Percentiles rank a stretch among this genome's conserved stretches.
Evolutionary conservation across 805 yeast genomes (phyloP).

Genomic region (Ogataea pini): DNA sequence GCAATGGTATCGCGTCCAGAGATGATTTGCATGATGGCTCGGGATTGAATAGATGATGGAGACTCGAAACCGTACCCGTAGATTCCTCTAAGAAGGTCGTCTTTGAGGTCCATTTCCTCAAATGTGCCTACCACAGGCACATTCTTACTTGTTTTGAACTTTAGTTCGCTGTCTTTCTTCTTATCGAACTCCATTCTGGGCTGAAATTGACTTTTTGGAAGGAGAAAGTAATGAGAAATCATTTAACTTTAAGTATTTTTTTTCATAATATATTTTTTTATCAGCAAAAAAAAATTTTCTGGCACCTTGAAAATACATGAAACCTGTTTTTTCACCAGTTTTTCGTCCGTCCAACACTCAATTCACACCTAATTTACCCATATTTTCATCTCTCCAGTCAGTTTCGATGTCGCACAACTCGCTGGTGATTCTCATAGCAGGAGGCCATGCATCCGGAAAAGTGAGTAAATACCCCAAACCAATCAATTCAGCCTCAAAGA

Average conservation of each 20-base stretch:
- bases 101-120: constrained; percentile 75
- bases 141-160: constrained; percentile 63
- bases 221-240: constrained; percentile 11
- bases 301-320: neutral
- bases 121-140: constrained; percentile 54
- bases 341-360: neutral
- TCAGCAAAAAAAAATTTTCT: neutral
- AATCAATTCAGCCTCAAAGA: neutral
- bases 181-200: constrained; percentile 58
- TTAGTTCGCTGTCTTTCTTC: constrained; percentile 57
- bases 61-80: constrained; percentile 80
- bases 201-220: constrained; percentile 8
- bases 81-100: constrained; percentile 59
- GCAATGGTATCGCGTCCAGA: constrained; percentile 75
- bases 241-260: too few species aligned
- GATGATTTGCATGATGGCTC: constrained; percentile 79
- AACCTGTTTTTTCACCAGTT: neutral
- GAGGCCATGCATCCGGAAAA: constrained; percentile 40
- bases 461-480: constrained; percentile 17
- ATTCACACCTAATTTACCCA: neutral
- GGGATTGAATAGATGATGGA: constrained; percentile 79
- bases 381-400: too few species aligned
- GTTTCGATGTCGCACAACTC: constrained; percentile 4
- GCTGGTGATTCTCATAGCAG: constrained; percentile 33
- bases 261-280: neutral